These are phyloP conservation scores for Arabis hirsuta DNA, from an alignment of 345 rosid genomes.

Conservation along the genomic window DNA sequence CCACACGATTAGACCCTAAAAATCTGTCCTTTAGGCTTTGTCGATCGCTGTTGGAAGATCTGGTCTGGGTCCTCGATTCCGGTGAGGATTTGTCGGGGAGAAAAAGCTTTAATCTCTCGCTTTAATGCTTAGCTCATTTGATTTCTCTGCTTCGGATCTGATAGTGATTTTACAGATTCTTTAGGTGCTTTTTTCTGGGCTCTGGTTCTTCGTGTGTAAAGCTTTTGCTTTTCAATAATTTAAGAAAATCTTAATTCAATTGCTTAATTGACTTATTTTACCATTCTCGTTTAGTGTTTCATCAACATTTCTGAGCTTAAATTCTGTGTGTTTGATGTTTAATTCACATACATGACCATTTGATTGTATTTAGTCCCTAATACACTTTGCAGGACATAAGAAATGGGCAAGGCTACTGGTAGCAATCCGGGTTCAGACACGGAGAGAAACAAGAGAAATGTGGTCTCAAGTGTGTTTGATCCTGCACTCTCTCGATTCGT, in stretches of 20 bases:
- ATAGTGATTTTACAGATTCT: conserved; percentile 30
- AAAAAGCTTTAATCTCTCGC: conserved; percentile 3
- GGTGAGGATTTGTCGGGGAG: conserved; percentile 21
- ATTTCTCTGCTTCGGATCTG: conserved; percentile 28
- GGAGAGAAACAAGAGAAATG: conserved; percentile 40
- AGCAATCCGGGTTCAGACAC: conserved; percentile 38
- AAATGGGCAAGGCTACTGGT: conserved; percentile 49
- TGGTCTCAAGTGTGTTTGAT: conserved; percentile 52
- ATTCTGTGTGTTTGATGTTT: conserved; percentile 7
- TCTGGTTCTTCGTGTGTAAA: conserved; percentile 20
- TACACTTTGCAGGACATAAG: conserved; percentile 1
- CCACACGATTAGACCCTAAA: conserved; percentile 19
- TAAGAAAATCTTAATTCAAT: not conserved
- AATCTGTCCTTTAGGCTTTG: conserved; percentile 29
- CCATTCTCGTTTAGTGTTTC: not conserved
- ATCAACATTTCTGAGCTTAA: not conserved
- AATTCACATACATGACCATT: too few relatives aligned
- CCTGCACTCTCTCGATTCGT: conserved; percentile 56
- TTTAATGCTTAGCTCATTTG: conserved; percentile 5
- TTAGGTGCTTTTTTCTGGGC: conserved; percentile 13
- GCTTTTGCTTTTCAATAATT: conserved; percentile 8
- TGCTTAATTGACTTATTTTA: not conserved
- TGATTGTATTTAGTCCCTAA: conserved; percentile 3
- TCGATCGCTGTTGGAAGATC: conserved; percentile 32
- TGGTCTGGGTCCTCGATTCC: conserved; percentile 23